Percentiles rank a stretch among this genome's conserved stretches.
Conservation (phyloP, 768 basidiomycete genomes). For the Pulveroboletus sp. region DNA sequence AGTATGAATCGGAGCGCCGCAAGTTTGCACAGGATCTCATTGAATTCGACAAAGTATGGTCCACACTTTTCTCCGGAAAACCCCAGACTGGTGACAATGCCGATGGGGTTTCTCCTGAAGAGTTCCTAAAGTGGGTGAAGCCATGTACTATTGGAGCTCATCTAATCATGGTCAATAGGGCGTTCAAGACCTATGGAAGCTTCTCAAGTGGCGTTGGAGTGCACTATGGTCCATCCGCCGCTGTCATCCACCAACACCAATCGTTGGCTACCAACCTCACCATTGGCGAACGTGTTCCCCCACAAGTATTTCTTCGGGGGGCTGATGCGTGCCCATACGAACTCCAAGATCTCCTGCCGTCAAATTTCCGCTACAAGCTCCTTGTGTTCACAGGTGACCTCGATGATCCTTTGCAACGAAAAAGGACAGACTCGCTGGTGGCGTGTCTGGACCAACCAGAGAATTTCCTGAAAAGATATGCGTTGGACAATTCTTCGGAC, state of each 20-base stretch:
- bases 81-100: conserved; percentile 35
- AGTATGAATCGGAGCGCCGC: conserved; percentile 53
- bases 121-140: conserved; percentile 40
- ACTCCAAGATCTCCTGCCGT: conserved; percentile 45
- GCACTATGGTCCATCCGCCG: conserved; percentile 41
- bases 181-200: conserved; percentile 41
- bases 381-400: conserved; percentile 42
- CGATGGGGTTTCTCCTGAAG: conserved; percentile 37
- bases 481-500: conserved; percentile 17
- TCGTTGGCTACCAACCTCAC: conserved; percentile 35
- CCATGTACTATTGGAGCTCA: background rate
- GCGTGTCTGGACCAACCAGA: conserved; percentile 22
- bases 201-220: conserved; percentile 48
- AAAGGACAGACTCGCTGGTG: conserved; percentile 25
- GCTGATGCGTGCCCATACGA: conserved; percentile 45
- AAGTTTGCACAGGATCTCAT: conserved; percentile 53
- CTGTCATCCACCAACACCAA: conserved; percentile 35
- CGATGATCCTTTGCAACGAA: conserved; percentile 13
- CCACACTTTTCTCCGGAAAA: conserved; percentile 51
- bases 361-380: conserved; percentile 47
- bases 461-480: conserved; percentile 27
- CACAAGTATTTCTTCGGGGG: conserved; percentile 42
- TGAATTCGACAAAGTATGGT: conserved; percentile 48
- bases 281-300: conserved; percentile 48
- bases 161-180: conserved; percentile 24